Evolutionary conservation across 805 yeast species (phyloP).

Genomic region (Teunomyces tritomae): DNA sequence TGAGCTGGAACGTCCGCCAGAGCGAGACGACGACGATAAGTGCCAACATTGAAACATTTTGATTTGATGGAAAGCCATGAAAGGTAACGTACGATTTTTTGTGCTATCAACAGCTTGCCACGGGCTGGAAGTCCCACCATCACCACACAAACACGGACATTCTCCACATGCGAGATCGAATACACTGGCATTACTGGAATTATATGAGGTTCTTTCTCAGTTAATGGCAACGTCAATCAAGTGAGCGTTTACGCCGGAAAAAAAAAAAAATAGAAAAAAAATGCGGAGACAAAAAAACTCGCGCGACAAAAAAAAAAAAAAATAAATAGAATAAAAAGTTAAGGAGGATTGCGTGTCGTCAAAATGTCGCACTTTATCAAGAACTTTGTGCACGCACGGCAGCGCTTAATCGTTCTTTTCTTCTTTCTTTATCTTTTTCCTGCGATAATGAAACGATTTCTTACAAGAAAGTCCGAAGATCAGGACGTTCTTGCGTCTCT

Average conservation of each 20-base stretch:
- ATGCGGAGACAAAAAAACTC: too few relatives aligned
- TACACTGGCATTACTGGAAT: slow-evolving; percentile 54
- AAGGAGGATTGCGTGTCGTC: too few relatives aligned
- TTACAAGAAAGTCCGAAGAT: background rate
- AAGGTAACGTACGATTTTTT: slow-evolving; percentile 86
- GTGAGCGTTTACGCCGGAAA: background rate
- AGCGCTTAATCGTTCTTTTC: background rate
- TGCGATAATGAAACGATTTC: slow-evolving; percentile 1
- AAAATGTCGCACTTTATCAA: background rate
- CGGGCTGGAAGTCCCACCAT: slow-evolving; percentile 90
- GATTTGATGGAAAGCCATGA: slow-evolving; percentile 90
- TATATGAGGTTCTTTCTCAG: too few relatives aligned
- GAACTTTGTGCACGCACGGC: background rate
- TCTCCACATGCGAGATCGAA: slow-evolving; percentile 59
- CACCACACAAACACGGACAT: slow-evolving; percentile 77
- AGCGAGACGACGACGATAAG: slow-evolving; percentile 61
- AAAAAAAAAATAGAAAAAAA: background rate
- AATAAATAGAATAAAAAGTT: too few relatives aligned
- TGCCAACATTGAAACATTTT: slow-evolving; percentile 86
- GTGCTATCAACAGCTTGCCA: slow-evolving; percentile 93
- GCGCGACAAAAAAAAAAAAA: too few relatives aligned
- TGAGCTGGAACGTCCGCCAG: slow-evolving; percentile 67
- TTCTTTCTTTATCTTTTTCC: background rate
- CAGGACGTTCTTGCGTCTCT: slow-evolving; percentile 6
- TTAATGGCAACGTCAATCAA: background rate